These are phyloP conservation scores for Trichophyton schoenleinii DNA, from an alignment of 2,329 filamentous ascomycete genomes.

Conservation along the genomic window DNA sequence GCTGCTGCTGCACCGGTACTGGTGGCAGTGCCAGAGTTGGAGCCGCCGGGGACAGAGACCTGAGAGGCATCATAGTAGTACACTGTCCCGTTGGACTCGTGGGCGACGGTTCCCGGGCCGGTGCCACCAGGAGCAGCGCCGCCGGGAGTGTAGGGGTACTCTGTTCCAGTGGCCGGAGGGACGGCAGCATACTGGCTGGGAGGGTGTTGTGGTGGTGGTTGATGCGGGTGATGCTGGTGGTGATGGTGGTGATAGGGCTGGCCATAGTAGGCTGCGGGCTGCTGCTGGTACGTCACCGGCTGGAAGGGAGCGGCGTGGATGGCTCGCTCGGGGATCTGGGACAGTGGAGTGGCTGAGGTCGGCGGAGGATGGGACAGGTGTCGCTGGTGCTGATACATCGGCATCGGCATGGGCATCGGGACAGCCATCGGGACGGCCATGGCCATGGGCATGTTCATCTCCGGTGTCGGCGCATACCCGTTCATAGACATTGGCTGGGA, in stretches of 20 bases:
- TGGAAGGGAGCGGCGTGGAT: slow-evolving; percentile 88
- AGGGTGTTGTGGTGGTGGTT: slow-evolving; percentile 41
- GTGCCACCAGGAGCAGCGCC: slow-evolving; percentile 21
- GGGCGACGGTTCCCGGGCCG: slow-evolving; percentile 50
- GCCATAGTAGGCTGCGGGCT: slow-evolving; percentile 39
- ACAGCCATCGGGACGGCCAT: not conserved
- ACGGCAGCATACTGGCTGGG: slow-evolving; percentile 50
- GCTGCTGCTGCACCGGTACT: not conserved
- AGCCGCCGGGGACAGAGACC: slow-evolving; percentile 25
- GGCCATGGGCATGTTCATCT: slow-evolving; percentile 19
- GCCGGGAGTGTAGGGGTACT: slow-evolving; percentile 22
- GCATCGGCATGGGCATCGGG: slow-evolving; percentile 8
- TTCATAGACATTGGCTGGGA: slow-evolving; percentile 41
- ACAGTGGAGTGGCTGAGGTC: slow-evolving; percentile 64
- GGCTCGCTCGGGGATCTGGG: slow-evolving; percentile 83
- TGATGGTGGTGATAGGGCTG: slow-evolving; percentile 41
- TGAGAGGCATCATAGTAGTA: slow-evolving; percentile 85
- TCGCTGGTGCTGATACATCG: slow-evolving; percentile 49
- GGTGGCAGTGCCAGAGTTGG: not conserved
- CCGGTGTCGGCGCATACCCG: slow-evolving; percentile 39
- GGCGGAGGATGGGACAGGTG: slow-evolving; percentile 60
- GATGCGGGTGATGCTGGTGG: slow-evolving; percentile 39
- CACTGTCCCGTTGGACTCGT: slow-evolving; percentile 90
- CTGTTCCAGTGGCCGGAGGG: slow-evolving; percentile 24
- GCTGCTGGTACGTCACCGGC: slow-evolving; percentile 48